Evolutionary conservation across 192 early-diverging fungal genomes (phyloP), one percentile per base, ranked within the genome.

Genomic region (Linnemannia hyalina): DNA sequence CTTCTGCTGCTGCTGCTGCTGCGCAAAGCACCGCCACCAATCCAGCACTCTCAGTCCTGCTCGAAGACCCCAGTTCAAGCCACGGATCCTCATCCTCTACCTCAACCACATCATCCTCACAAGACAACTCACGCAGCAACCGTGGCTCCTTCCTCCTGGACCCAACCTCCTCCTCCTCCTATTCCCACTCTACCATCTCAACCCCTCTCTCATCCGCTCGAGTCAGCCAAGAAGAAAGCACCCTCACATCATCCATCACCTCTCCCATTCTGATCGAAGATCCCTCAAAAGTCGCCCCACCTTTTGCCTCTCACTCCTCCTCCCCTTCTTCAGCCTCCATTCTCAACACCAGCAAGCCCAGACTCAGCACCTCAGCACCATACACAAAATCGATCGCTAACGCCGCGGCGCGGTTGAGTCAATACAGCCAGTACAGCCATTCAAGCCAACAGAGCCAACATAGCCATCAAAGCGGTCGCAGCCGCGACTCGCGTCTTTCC

Each of bases 381-480:
- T 78, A 74, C 49, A 36, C 82, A 20, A 79, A 73, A 29, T 80
- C 82, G 32, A 72, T 76, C 23, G 26, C 29, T 0, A 23, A 23
- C 57, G 57, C 57, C 3, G 52, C 52, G 0, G 41, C 83, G 3
- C 70, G 82, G 6, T 70, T 85, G 16, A 85, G 83, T 44, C 84
- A 86, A 13, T 72, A 63, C 42, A 86, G 84, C 65, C 84, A 86
- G 36, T 54, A 82, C 70, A 77, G 75, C 11, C 79, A 81, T 47
- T 80, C 79, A 36, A 86, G 84, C 52, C 84, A 86, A 23, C 82
- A 72, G 20, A 75, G 77, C 68, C 81, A 83, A 23, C 78, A 80
- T 6, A 85, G 83, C 63, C 84, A 85, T 72, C 54, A 73, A 0
- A 86, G 80, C 29, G 72, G 84, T 52, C 74, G 77, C 41, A 81